Conservation (phyloP, 192 early-diverging fungal genomes). For the Dissophora ornata region DNA sequence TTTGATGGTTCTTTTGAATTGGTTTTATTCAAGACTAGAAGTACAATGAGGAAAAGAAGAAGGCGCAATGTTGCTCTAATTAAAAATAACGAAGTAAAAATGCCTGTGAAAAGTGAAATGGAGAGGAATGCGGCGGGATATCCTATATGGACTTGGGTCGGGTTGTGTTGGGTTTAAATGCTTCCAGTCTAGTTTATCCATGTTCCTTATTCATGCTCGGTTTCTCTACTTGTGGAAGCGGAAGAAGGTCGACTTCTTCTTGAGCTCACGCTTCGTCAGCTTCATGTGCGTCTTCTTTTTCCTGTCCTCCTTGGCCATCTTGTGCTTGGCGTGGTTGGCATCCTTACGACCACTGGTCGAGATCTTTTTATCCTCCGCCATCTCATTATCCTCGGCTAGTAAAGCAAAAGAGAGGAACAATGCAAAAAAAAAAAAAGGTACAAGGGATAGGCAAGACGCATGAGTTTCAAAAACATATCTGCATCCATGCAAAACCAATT, state of each 20-base stretch:
- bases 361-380: conserved; percentile 56
- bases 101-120: no score
- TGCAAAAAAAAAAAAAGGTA: background rate
- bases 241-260: conserved; percentile 55
- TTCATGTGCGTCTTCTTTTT: conserved; percentile 50
- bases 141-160: no score
- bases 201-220: background rate
- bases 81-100: background rate
- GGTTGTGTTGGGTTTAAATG: no score
- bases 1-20: background rate
- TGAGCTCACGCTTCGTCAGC: conserved; percentile 49
- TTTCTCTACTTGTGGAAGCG: conserved; percentile 53
- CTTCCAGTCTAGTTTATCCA: no score
- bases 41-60: conserved; percentile 4
- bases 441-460: background rate
- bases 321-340: conserved; percentile 53
- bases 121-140: background rate
- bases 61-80: background rate
- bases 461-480: conserved; percentile 2
- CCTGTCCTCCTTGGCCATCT: conserved; percentile 56
- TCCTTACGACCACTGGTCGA: conserved; percentile 62
- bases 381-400: conserved; percentile 27
- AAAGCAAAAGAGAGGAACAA: background rate
- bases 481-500: no score
- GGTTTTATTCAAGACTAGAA: conserved; percentile 5